Conservation (phyloP, 345 rosid genomes). For the Acer yangbiense region DNA sequence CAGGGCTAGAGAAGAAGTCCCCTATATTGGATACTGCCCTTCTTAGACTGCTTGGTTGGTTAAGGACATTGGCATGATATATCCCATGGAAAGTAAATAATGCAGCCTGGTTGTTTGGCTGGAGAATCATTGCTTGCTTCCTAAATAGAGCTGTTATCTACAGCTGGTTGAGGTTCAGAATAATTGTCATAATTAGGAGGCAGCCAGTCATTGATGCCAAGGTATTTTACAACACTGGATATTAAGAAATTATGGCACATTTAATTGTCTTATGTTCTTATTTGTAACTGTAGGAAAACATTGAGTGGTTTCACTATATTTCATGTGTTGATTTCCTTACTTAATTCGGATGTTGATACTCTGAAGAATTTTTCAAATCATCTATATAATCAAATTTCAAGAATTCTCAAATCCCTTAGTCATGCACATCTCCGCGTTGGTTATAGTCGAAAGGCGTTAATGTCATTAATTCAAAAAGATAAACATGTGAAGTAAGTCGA, state of each 20-base stretch:
- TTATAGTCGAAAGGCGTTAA: neutral
- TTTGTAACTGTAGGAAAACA: neutral
- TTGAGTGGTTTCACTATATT: neutral
- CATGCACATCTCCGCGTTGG: conserved; percentile 2
- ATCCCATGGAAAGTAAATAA: conserved; percentile 5
- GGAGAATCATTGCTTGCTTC: conserved; percentile 10
- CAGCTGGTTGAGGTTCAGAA: neutral
- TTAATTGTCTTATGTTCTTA: neutral
- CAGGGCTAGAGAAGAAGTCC: conserved; percentile 84
- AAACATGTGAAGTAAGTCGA: conserved; percentile 9
- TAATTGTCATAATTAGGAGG: neutral
- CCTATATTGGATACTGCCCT: conserved; percentile 66
- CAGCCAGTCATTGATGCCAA: neutral
- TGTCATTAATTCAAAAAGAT: neutral
- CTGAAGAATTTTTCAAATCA: neutral
- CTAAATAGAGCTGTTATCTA: neutral
- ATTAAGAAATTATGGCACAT: neutral
- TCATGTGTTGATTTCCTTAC: neutral
- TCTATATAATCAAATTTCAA: neutral
- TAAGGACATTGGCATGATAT: conserved; percentile 71
- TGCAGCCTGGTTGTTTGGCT: neutral
- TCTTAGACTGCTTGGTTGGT: conserved; percentile 73
- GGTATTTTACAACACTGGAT: conserved; percentile 5
- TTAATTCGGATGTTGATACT: neutral
- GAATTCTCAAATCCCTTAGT: neutral